phyloP scores from a whole-genome alignment of 2,329 filamentous ascomycete genomes.

The Aspergillus tanneri region DNA sequence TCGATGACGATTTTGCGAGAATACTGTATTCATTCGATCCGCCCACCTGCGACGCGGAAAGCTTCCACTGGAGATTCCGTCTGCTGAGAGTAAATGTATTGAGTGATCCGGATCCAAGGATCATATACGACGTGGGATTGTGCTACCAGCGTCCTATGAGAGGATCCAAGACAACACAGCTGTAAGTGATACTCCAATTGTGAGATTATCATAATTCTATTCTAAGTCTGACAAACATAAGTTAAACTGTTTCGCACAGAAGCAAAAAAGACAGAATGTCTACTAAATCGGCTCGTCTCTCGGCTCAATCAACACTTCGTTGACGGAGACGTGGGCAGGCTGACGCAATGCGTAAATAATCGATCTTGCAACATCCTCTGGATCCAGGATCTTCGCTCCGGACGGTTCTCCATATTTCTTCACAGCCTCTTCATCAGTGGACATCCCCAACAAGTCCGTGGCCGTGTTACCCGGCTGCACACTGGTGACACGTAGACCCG shows the following conservation, averaged over 20 bases:
- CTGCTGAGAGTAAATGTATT: constrained; percentile 4
- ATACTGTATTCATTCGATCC: too few species aligned
- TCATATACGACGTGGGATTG: not conserved
- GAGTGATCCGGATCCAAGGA: constrained; percentile 4
- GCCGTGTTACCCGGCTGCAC: constrained; percentile 76
- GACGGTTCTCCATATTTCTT: constrained; percentile 76
- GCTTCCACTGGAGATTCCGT: constrained; percentile 9
- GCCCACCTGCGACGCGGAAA: not conserved
- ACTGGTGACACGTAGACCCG: constrained; percentile 69
- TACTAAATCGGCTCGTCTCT: constrained; percentile 69
- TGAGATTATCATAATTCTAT: not conserved
- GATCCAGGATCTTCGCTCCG: constrained; percentile 71
- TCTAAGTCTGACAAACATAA: not conserved
- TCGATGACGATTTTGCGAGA: too few species aligned
- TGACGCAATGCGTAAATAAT: constrained; percentile 74
- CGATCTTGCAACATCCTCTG: constrained; percentile 68
- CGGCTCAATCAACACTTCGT: constrained; percentile 77
- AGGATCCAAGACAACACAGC: not conserved
- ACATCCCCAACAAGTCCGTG: constrained; percentile 72
- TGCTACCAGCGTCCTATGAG: not conserved
- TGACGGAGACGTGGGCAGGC: constrained; percentile 73
- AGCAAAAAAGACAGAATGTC: too few species aligned
- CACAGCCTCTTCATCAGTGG: constrained; percentile 71
- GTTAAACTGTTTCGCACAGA: too few species aligned
- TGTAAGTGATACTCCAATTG: too few species aligned